Base-by-base conservation (phyloP, 306 rosid species). In the Trifolium subterraneum region DNA sequence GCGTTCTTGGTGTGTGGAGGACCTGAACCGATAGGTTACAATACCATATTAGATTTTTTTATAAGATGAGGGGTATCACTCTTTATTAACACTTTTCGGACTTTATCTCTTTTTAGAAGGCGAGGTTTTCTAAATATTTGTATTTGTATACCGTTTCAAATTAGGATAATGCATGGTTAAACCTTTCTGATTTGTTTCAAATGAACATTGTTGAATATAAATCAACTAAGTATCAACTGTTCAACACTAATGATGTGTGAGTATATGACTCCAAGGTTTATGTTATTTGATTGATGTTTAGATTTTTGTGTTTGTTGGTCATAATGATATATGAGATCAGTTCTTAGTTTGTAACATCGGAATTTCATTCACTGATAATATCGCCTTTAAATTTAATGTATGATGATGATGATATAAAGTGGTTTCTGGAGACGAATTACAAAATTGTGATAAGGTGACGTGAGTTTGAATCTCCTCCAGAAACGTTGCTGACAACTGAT, bases 61-160 rank as follows among this genome's bases (percentile, higher is more conserved):
- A 44, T 13, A 13, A 44, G 8, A 8, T n/a, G 54, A 48, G 20
- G 54, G 19, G 9, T 48, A 16, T n/a, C 20, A n/a, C 54, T 48
- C 16, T 48, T 7, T 44, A 44, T 44, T 12, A 4, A 44, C 16
- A 5, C 50, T 44, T 2, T 48, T 48, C 3, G 1, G 20, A n/a
- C 20, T 48, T 15, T n/a, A 48, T 48, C 10, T 48, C 10, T 48
- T 48, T 48, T 15, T 48, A 7, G 54, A 48, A n/a, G 20, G n/a
- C 6, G 18, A n/a, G 54, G n/a, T n/a, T 48, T n/a, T 48, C 20
- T n/a, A 7, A 15, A 15, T n/a, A 6, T 36, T 6, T 74, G 20
- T 22, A 11, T 6, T 38, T 72, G 66, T 44, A 78, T 54, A 25
- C 71, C 16, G 74, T 71, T 84, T 45, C 70, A 4, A 36, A 64